A percentile compares a stretch with the other conserved stretches of the same genome.
These are phyloP conservation scores for Phytopythium chamaehyphon DNA, from an alignment of 352 stramenopile genomes.

Conservation along the genomic window DNA sequence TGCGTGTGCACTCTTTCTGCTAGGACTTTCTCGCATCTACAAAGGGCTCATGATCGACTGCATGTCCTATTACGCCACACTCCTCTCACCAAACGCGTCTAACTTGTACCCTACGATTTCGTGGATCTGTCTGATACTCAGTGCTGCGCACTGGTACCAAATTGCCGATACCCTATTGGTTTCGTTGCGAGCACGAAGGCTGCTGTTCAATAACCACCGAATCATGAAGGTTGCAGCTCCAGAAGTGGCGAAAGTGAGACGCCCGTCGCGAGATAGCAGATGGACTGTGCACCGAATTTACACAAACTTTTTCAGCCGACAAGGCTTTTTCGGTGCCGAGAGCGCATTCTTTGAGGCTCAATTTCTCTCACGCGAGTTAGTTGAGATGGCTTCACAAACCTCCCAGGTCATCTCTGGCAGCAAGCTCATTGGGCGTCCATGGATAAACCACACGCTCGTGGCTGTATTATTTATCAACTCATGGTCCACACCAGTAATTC, in stretches of 20 bases:
- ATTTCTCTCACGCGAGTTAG: slow-evolving; percentile 19
- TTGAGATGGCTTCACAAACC: slow-evolving; percentile 33
- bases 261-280: no score
- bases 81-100: slow-evolving; percentile 3
- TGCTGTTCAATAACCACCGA: neutral
- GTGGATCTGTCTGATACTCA: slow-evolving; percentile 3
- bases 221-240: neutral
- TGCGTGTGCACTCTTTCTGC: slow-evolving; percentile 4
- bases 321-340: slow-evolving; percentile 29
- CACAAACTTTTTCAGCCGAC: neutral
- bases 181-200: slow-evolving; percentile 1
- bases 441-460: slow-evolving; percentile 36
- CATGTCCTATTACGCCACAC: slow-evolving; percentile 12
- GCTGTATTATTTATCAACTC: slow-evolving; percentile 21
- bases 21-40: slow-evolving; percentile 9
- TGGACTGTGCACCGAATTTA: neutral
- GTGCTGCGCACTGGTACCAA: slow-evolving; percentile 5
- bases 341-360: slow-evolving; percentile 27
- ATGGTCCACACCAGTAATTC: slow-evolving; percentile 17
- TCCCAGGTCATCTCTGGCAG: slow-evolving; percentile 27
- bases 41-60: neutral
- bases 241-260: no score
- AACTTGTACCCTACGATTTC: neutral
- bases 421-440: slow-evolving; percentile 20
- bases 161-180: slow-evolving; percentile 3